These are phyloP conservation scores for Sistotremastrum suecicum DNA, from an alignment of 768 basidiomycete species.

Conservation along the genomic window DNA sequence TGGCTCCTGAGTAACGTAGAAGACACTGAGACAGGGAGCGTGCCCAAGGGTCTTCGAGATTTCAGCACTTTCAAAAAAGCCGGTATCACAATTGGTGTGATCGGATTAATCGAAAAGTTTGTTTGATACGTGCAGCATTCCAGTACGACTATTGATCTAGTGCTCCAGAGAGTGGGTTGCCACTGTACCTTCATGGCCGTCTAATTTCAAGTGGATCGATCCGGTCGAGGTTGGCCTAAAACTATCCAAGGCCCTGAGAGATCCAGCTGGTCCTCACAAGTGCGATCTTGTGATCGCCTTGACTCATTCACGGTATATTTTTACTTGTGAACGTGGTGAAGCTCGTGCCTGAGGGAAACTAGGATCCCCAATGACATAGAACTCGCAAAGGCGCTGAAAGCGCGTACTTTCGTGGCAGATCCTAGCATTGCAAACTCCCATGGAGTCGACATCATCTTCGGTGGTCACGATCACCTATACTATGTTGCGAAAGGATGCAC, in stretches of 20 bases:
- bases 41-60: slow-evolving; percentile 47
- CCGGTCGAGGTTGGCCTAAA: slow-evolving; percentile 63
- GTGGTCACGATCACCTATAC: slow-evolving; percentile 84
- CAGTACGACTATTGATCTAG: background rate
- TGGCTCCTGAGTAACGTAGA: slow-evolving; percentile 87
- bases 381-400: slow-evolving; percentile 53
- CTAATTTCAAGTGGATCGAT: slow-evolving; percentile 58
- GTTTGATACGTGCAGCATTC: slow-evolving; percentile 4
- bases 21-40: slow-evolving; percentile 44
- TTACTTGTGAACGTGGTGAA: slow-evolving; percentile 1
- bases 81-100: slow-evolving; percentile 61
- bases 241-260: slow-evolving; percentile 59
- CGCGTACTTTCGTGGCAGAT: slow-evolving; percentile 43
- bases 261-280: slow-evolving; percentile 47
- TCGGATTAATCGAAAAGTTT: slow-evolving; percentile 81
- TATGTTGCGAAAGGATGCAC: slow-evolving; percentile 53
- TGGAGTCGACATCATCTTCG: slow-evolving; percentile 73
- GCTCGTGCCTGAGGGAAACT: no score
- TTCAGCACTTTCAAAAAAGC: slow-evolving; percentile 55
- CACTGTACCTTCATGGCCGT: slow-evolving; percentile 78
- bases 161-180: slow-evolving; percentile 68
- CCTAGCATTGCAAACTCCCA: slow-evolving; percentile 35
- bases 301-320: slow-evolving; percentile 60
- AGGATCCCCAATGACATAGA: slow-evolving; percentile 40
- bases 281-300: slow-evolving; percentile 80